phyloP scores from a whole-genome alignment of 1,139 yeast genomes.

The Diutina siamensis region DNA sequence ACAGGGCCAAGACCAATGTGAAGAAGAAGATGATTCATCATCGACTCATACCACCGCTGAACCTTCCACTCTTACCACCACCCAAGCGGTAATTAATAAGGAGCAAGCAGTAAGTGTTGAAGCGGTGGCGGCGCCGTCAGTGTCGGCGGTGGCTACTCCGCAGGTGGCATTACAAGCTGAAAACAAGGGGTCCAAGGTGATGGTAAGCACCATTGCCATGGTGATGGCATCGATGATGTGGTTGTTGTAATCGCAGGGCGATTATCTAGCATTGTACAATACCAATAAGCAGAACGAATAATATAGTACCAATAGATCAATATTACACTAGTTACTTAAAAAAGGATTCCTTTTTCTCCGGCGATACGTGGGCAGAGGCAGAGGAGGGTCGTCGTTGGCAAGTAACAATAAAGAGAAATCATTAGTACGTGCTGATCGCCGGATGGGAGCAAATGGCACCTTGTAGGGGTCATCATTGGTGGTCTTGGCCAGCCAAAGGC shows the following conservation, averaged over 20 bases:
- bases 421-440: too few relatives aligned
- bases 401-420: too few relatives aligned
- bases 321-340: too few relatives aligned
- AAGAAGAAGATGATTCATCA: background rate
- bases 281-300: background rate
- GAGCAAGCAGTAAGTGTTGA: background rate
- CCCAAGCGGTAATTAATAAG: background rate
- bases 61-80: background rate
- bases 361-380: too few relatives aligned
- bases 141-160: background rate
- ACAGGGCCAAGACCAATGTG: constrained; percentile 1
- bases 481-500: too few relatives aligned
- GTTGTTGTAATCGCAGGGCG: constrained; percentile 6
- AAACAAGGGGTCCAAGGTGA: background rate
- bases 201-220: background rate
- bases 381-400: too few relatives aligned
- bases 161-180: background rate
- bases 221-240: background rate
- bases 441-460: too few relatives aligned
- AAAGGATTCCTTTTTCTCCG: too few relatives aligned
- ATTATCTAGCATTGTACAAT: constrained; percentile 2
- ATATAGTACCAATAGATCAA: background rate
- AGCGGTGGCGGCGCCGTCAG: background rate
- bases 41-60: background rate
- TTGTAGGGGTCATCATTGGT: too few relatives aligned